Evolutionary conservation across 2,329 filamentous ascomycete species (phyloP).

Genomic region (Balansia obtecta): DNA sequence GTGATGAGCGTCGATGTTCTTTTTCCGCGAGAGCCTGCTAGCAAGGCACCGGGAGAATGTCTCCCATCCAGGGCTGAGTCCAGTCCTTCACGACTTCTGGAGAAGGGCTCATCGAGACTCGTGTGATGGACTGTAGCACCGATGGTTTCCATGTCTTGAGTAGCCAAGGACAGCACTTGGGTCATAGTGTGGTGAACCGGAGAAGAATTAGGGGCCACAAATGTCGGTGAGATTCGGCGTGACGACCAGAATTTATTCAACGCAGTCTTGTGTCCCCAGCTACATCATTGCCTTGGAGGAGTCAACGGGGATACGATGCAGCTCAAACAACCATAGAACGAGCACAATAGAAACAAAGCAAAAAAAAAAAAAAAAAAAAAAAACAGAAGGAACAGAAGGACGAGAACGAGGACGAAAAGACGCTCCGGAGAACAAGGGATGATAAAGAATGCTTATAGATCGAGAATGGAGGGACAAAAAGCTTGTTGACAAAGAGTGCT

Average conservation of each 20-base stretch:
- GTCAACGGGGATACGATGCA: background rate
- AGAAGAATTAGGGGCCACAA: background rate
- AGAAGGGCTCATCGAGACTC: constrained; percentile 12
- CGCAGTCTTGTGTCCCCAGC: constrained; percentile 1
- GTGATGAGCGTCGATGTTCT: constrained; percentile 33
- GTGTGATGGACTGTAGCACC: constrained; percentile 11
- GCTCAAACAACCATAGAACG: background rate
- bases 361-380: background rate
- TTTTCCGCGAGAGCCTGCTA: constrained; percentile 21
- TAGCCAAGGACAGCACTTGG: constrained; percentile 14
- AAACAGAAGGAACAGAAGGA: background rate
- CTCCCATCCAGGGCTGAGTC: constrained; percentile 4
- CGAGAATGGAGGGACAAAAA: constrained; percentile 4
- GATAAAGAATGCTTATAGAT: constrained; percentile 6
- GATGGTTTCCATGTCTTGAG: constrained; percentile 13
- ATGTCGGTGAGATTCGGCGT: constrained; percentile 3
- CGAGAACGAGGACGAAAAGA: background rate
- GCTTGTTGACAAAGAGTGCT: constrained; percentile 3
- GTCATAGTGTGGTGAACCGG: constrained; percentile 9
- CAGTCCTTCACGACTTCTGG: constrained; percentile 7
- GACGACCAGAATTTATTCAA: constrained; percentile 4
- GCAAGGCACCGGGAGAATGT: constrained; percentile 5
- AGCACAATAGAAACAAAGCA: background rate
- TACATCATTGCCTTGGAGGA: constrained; percentile 1
- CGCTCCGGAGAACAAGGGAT: constrained; percentile 5